phyloP scores from a whole-genome alignment of 495 filamentous ascomycete genomes.

The Penicillium paxilli region DNA sequence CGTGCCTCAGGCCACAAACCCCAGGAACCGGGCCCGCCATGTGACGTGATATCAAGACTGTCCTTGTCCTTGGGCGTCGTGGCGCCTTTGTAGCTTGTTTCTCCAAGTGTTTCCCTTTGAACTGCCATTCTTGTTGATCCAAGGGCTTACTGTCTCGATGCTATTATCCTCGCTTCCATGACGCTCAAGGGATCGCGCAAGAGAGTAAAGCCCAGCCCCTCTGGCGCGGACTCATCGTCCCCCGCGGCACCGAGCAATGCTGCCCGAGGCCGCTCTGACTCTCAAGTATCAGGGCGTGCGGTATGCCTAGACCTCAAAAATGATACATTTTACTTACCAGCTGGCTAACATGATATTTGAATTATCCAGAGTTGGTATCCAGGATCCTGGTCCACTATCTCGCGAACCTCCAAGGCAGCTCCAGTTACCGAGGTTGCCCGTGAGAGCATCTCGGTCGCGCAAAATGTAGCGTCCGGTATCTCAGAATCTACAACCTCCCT shows the following conservation, averaged over 20 bases:
- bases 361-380: conserved; percentile 50
- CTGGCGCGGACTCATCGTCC: conserved; percentile 38
- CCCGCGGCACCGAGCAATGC: conserved; percentile 32
- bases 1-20: conserved; percentile 29
- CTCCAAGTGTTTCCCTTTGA: not conserved
- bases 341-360: too few relatives aligned
- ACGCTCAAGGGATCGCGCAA: conserved; percentile 62
- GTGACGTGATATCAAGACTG: conserved; percentile 46
- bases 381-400: conserved; percentile 60
- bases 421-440: conserved; percentile 74
- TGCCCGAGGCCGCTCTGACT: conserved; percentile 30
- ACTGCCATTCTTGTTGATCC: not conserved
- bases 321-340: not conserved
- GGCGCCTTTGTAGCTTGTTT: conserved; percentile 17
- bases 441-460: conserved; percentile 69
- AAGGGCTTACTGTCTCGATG: conserved; percentile 27
- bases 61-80: conserved; percentile 16
- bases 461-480: conserved; percentile 44
- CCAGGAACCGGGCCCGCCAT: conserved; percentile 23
- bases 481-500: conserved; percentile 34
- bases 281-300: conserved; percentile 31
- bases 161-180: conserved; percentile 32
- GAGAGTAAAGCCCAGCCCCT: conserved; percentile 60
- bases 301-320: conserved; percentile 24
- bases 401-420: conserved; percentile 62